Base-by-base conservation (phyloP, 176 grass and related monocot species). In the Hyparrhenia diplandra region DNA sequence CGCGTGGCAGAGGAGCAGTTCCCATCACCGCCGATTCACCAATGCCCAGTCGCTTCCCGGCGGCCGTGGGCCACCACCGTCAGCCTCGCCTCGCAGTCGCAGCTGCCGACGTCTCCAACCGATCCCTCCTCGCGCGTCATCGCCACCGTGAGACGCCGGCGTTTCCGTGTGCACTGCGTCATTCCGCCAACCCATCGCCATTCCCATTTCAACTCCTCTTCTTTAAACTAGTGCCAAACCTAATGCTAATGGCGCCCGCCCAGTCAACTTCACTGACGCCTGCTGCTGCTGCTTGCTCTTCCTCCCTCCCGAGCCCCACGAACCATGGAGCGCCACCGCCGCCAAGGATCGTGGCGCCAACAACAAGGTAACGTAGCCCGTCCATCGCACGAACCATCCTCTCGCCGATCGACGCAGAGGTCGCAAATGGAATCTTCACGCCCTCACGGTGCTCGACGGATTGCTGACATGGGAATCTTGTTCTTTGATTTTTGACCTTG, bases 181-280 rank as follows among this genome's bases (percentile, higher is more conserved):
- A 83, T 66, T 74, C 41, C n/a, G 71, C n/a, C 71, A 65, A 75
- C 43, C n/a, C 13, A 30, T 36, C 2, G 1, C 78, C 0, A 2
- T 7, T 14, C 12, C 42, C 27, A 13, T 52, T 63, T 52, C 70
- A 11, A 13, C 65, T 71, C 67, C 5, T 13, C 27, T n/a, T n/a
- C n/a, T 61, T 46, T 72, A 62, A 82, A 60, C 28, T 24, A 23
- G n/a, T 2, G 20, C 8, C 5, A 1, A 46, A 23, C 29, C 64
- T 51, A 77, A n/a, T n/a, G n/a, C n/a, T n/a, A n/a, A 78, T 85
- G 74, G 52, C 52, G 3, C 28, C 14, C 9, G 3, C 28, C 9
- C 3, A 70, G 83, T 85, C 83, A 85, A 85, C 64, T 31, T 42
- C 60, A 63, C 60, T 29, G 60, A 28, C 27, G 60, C 24, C 5